These are phyloP conservation scores for Sclerotinia spermophila DNA, from an alignment of 2,329 filamentous ascomycete genomes.

Conservation along the genomic window DNA sequence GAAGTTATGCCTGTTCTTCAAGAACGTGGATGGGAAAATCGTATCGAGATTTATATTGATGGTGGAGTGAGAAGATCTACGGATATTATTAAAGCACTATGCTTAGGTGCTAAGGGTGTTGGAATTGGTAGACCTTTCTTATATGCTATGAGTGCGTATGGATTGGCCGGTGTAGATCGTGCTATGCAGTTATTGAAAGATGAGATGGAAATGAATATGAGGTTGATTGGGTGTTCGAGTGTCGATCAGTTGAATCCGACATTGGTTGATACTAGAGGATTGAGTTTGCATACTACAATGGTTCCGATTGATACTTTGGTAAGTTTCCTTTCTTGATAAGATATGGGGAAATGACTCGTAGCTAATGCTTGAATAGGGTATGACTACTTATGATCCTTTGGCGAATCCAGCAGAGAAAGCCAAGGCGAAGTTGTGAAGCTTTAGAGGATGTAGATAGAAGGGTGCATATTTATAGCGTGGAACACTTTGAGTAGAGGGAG, in stretches of 20 bases:
- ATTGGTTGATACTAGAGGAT: slow-evolving; percentile 71
- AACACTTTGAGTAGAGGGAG: background rate
- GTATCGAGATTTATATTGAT: slow-evolving; percentile 86
- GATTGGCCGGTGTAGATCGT: slow-evolving; percentile 78
- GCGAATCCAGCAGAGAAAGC: slow-evolving; percentile 46
- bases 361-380: slow-evolving; percentile 26
- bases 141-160: slow-evolving; percentile 94
- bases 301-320: slow-evolving; percentile 60
- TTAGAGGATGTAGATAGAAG: background rate
- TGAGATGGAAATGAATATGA: slow-evolving; percentile 99
- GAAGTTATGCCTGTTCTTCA: slow-evolving; percentile 89
- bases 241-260: slow-evolving; percentile 76
- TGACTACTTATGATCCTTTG: slow-evolving; percentile 45
- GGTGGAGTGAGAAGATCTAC: slow-evolving; percentile 87
- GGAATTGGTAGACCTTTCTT: slow-evolving; percentile 94
- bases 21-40: slow-evolving; percentile 66
- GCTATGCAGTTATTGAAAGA: slow-evolving; percentile 92
- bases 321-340: slow-evolving; percentile 20
- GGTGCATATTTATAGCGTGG: background rate
- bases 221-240: slow-evolving; percentile 75
- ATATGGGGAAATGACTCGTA: background rate
- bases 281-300: slow-evolving; percentile 56
- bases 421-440: slow-evolving; percentile 46
- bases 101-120: slow-evolving; percentile 85
- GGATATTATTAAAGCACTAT: slow-evolving; percentile 93